These are phyloP conservation scores for Monosporascus sp. DNA, from an alignment of 2,329 filamentous ascomycete species.

Conservation along the genomic window DNA sequence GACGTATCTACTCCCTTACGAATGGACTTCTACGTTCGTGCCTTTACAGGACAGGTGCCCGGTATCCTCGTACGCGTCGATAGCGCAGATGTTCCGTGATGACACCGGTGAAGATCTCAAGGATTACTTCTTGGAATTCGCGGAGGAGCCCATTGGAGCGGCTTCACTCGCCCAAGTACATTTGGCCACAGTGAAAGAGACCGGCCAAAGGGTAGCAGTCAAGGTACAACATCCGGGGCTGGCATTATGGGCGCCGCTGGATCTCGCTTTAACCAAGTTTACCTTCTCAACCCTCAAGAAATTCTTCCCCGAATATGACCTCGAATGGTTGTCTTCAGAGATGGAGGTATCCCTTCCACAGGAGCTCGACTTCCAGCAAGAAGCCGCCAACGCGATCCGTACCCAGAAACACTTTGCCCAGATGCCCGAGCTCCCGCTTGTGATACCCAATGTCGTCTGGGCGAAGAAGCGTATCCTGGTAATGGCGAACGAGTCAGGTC, in stretches of 20 bases:
- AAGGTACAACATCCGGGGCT: slow-evolving; percentile 92
- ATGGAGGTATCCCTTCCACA: slow-evolving; percentile 88
- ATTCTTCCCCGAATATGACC: slow-evolving; percentile 96
- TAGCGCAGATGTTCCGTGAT: slow-evolving; percentile 76
- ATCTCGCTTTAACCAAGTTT: slow-evolving; percentile 79
- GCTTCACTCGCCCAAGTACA: slow-evolving; percentile 95
- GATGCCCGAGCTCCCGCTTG: slow-evolving; percentile 68
- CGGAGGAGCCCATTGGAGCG: slow-evolving; percentile 75
- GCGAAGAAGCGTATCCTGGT: slow-evolving; percentile 84
- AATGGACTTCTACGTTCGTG: slow-evolving; percentile 95
- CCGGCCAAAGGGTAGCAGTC: slow-evolving; percentile 82
- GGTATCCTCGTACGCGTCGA: slow-evolving; percentile 80
- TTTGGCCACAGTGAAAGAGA: slow-evolving; percentile 74
- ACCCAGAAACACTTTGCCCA: slow-evolving; percentile 76
- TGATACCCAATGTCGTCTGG: slow-evolving; percentile 89
- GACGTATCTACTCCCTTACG: slow-evolving; percentile 84
- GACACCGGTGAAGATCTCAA: slow-evolving; percentile 77
- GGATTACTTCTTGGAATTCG: slow-evolving; percentile 84
- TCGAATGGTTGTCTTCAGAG: slow-evolving; percentile 91
- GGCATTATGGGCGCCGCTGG: slow-evolving; percentile 84
- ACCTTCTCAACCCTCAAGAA: slow-evolving; percentile 85
- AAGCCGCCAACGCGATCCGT: slow-evolving; percentile 77
- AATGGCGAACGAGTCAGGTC: slow-evolving; percentile 88
- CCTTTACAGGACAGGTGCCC: slow-evolving; percentile 95
- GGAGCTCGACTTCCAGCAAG: slow-evolving; percentile 83